Base-by-base conservation (phyloP, 2,329 filamentous ascomycete genomes). In the Fusarium xylarioides region DNA sequence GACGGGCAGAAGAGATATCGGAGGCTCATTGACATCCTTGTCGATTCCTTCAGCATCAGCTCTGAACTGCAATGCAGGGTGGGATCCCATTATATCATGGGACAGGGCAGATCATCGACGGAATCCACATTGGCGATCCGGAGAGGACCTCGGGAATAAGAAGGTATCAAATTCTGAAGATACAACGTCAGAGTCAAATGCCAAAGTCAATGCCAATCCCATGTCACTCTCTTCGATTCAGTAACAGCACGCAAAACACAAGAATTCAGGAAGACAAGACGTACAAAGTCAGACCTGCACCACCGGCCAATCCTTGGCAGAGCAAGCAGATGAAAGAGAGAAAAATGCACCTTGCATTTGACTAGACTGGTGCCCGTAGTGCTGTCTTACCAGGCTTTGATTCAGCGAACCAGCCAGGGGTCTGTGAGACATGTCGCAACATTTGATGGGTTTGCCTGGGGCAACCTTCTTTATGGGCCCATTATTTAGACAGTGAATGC, bases 81-180 rank as follows among this genome's bases (percentile, higher is more conserved):
- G 23, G 35, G 26, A 53, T 38, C 21, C 19, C 37, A 69, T 60
- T 53, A 54, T 59, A 67, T 70, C 70, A 73, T 64, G 67, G 52
- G 37, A 46, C 54, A 47, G 47, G 69, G 69, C 34, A 73, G 71
- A 73, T 73, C 71, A 74, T 73, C 53, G 46, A 42, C 43, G 53
- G 60, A 70, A 49, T 23, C 67, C 61, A 61, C 68, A 53, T 46
- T 61, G 49, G 26, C 44, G 66, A 70, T 70, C 67, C 54, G 43
- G 67, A 54, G 63, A 59, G 60, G 57, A 34, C 42, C 26, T 50
- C 66, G 67, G 66, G 60, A 70, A 70, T 66, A 70, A 69, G 35
- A 34, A 4, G n/a, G 38, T n/a, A 54, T 28, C 32, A 12, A 37
- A n/a, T 7, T 54, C n/a, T 23, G 38, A 63, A 50, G 44, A 37